Evolutionary conservation across 768 basidiomycete genomes (phyloP).

Genomic region (Lactarius indigo): DNA sequence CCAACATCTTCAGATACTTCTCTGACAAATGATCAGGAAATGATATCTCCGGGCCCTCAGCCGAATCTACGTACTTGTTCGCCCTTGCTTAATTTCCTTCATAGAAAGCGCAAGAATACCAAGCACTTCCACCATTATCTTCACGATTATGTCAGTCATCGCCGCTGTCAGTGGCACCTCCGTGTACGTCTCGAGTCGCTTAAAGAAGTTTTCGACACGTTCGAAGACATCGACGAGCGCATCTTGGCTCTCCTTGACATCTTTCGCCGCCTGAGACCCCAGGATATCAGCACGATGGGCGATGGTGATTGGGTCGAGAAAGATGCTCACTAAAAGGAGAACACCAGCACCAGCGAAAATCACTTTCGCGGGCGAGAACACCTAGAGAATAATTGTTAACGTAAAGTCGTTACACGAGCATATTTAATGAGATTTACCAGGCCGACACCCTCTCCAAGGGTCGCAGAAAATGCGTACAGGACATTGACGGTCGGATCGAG

Average conservation of each 20-base stretch:
- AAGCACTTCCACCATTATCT: not conserved
- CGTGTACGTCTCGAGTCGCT: not conserved
- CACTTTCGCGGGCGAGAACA: not conserved
- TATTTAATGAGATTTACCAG: not conserved
- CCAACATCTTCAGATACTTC: no score
- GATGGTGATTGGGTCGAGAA: not conserved
- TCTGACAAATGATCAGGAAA: not conserved
- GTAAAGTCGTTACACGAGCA: not conserved
- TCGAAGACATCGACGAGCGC: not conserved
- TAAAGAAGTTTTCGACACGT: not conserved
- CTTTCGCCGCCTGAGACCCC: not conserved
- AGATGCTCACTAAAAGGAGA: not conserved
- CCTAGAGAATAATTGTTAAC: not conserved
- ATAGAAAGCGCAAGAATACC: not conserved
- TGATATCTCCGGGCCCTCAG: no score
- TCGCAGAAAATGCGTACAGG: not conserved
- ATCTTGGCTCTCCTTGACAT: not conserved
- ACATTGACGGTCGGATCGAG: not conserved
- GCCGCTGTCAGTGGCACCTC: not conserved
- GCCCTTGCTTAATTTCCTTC: not conserved
- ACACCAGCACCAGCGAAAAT: not conserved
- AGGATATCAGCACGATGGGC: not conserved
- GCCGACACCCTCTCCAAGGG: not conserved
- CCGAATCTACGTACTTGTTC: not conserved
- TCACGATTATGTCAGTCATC: not conserved